A percentile compares a stretch with the other conserved stretches of the same genome.
phyloP scores from a whole-genome alignment of 257 asterid genomes.

The Przewalskia tangutica region DNA sequence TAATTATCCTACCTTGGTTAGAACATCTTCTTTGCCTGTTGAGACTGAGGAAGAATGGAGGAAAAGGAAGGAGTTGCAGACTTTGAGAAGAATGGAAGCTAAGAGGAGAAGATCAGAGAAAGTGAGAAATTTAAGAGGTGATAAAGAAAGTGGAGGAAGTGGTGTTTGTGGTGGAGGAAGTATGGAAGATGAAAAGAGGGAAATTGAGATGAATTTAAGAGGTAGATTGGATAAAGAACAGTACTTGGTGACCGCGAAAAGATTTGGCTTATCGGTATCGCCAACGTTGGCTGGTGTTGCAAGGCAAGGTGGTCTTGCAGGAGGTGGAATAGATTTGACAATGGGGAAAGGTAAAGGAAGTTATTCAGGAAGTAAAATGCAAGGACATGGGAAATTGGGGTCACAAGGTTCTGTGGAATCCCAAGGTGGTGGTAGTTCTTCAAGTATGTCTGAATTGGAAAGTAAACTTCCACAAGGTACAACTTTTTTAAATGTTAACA shows the following conservation, averaged over 20 bases:
- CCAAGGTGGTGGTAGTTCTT: conserved; percentile 71
- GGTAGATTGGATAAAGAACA: conserved; percentile 52
- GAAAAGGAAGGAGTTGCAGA: conserved; percentile 85
- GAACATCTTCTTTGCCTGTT: conserved; percentile 80
- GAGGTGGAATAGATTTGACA: conserved; percentile 35
- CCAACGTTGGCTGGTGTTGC: conserved; percentile 17
- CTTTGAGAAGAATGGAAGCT: conserved; percentile 86
- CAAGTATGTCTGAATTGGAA: conserved; percentile 53
- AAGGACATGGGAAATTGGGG: conserved; percentile 23
- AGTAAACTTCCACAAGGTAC: conserved; percentile 61
- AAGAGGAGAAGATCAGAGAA: conserved; percentile 85
- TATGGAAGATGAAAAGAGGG: conserved; percentile 51
- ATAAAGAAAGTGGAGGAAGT: conserved; percentile 20
- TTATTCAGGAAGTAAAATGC: conserved; percentile 20
- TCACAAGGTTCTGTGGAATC: conserved; percentile 63
- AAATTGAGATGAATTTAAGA: conserved; percentile 49
- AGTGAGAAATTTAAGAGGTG: conserved; percentile 46
- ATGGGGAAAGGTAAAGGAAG: conserved; percentile 41
- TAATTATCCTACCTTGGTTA: conserved; percentile 28
- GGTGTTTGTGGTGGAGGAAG: conserved; percentile 16
- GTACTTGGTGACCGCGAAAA: conserved; percentile 28
- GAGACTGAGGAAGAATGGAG: conserved; percentile 94
- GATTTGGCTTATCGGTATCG: conserved; percentile 25
- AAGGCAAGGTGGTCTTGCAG: conserved; percentile 19
- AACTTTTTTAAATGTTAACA: neutral